These are phyloP conservation scores for Austroboletus niveus DNA, from an alignment of 1,284 basidiomycete genomes.

Conservation along the genomic window DNA sequence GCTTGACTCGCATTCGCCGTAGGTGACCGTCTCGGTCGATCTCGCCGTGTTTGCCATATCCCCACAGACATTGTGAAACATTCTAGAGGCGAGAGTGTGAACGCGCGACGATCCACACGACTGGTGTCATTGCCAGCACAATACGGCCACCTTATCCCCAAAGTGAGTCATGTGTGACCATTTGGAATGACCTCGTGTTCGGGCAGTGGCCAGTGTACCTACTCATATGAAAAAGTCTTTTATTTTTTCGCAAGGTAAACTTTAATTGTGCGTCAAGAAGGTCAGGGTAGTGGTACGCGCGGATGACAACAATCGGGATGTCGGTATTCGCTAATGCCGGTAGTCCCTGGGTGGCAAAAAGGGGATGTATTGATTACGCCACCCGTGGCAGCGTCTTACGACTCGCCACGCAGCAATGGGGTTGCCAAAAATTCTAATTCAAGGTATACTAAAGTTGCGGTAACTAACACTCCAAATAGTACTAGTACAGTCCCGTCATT, in stretches of 20 bases:
- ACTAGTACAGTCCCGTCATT: constrained; percentile 35
- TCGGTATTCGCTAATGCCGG: constrained; percentile 18
- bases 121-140: constrained; percentile 4
- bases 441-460: constrained; percentile 34
- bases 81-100: too few relatives aligned
- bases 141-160: constrained; percentile 22
- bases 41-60: background rate
- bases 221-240: constrained; percentile 6
- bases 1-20: background rate
- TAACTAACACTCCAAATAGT: constrained; percentile 32
- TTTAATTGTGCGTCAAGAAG: constrained; percentile 16
- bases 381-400: constrained; percentile 9
- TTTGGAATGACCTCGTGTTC: constrained; percentile 32
- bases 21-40: background rate
- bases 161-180: constrained; percentile 21
- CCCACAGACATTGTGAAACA: background rate
- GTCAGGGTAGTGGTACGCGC: constrained; percentile 17
- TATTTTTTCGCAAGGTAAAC: constrained; percentile 14
- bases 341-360: constrained; percentile 28
- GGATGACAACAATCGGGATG: constrained; percentile 14
- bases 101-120: too few relatives aligned
- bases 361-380: constrained; percentile 13
- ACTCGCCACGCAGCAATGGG: background rate
- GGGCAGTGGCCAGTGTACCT: constrained; percentile 3
- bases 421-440: constrained; percentile 36